Base-by-base conservation (phyloP, 2,329 filamentous ascomycete species). In the Fusarium longipes region DNA sequence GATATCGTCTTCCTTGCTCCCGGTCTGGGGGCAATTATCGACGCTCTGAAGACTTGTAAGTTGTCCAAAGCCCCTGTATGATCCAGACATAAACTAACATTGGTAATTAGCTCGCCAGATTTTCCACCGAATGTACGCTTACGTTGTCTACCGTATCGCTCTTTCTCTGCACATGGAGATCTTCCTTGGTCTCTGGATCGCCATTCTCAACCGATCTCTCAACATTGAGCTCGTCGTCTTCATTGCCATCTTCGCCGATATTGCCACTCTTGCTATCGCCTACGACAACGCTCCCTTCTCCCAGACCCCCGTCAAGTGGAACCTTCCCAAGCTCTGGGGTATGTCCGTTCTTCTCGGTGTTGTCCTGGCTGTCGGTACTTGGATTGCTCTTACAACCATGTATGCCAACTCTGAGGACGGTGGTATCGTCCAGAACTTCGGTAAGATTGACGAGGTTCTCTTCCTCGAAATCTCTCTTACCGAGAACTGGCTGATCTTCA, bases 401-500 rank as follows among this genome's bases (percentile, higher is more conserved):
- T 87, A 88, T 88, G 81, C 87, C 78, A 75, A 86, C 68, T 85
- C 86, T 67, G 81, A 89, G 74, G 81, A 91, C 71, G 91, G 91
- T 73, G 93, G 93, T 86, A 95, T 97, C 73, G 91, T 94, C 70
- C 91, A 97, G 85, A 95, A 96, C 83, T 92, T 91, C 73, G 93
- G 93, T 86, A 87, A 90, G 77, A 83, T 92, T 55, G 92, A 97
- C 72, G 88, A 89, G 73, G 89, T 97, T 59, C 81, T 97, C 75
- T 97, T 97, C 87, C 89, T 97, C 35, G 88, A 97, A 82, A 92
- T 97, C 79, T 93, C 92, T 14, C 87, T 97, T 54, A 94, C 93
- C 63, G 92, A 97, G 86, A 97, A 96, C 83, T 97, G 93, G 93
- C 87, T 97, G 51, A 97, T 97, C 81, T 96, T 97, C 84, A 95